These are phyloP conservation scores for Curvularia verruculosa DNA, from an alignment of 2,329 filamentous ascomycete genomes.

Conservation along the genomic window DNA sequence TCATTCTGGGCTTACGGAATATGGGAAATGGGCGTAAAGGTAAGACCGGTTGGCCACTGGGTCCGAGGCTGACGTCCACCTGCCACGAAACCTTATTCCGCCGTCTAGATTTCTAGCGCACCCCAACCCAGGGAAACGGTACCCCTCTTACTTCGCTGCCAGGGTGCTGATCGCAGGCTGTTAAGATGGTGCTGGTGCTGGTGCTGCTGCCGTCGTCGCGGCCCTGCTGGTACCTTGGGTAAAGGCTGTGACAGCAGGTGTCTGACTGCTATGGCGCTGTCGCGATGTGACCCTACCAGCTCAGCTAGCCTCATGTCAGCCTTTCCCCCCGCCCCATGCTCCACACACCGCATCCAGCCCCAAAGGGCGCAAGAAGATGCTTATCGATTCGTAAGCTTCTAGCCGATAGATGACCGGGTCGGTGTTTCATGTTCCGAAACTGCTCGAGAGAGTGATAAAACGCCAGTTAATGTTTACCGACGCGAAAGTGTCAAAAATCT, in stretches of 20 bases:
- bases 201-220: not conserved
- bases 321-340: constrained; percentile 16
- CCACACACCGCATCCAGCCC: constrained; percentile 10
- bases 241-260: not conserved
- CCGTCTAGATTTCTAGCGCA: constrained; percentile 4
- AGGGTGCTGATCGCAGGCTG: constrained; percentile 5
- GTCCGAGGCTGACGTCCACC: constrained; percentile 40
- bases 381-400: constrained; percentile 45
- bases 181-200: too few species aligned
- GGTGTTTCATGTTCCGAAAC: constrained; percentile 35
- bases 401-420: constrained; percentile 22
- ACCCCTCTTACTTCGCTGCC: constrained; percentile 8
- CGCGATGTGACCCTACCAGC: constrained; percentile 15
- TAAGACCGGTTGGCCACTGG: constrained; percentile 36
- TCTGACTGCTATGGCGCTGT: constrained; percentile 8
- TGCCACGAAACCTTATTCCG: constrained; percentile 29
- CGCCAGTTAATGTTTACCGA: constrained; percentile 14
- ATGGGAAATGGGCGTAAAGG: constrained; percentile 32
- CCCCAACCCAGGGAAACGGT: constrained; percentile 10
- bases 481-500: constrained; percentile 1
- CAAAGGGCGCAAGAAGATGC: constrained; percentile 22
- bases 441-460: constrained; percentile 3
- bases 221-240: not conserved
- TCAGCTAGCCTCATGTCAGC: constrained; percentile 26
- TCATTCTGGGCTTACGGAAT: constrained; percentile 28